These are phyloP conservation scores for Mortierella sp. DNA, from an alignment of 371 early-diverging fungal species.

Conservation along the genomic window DNA sequence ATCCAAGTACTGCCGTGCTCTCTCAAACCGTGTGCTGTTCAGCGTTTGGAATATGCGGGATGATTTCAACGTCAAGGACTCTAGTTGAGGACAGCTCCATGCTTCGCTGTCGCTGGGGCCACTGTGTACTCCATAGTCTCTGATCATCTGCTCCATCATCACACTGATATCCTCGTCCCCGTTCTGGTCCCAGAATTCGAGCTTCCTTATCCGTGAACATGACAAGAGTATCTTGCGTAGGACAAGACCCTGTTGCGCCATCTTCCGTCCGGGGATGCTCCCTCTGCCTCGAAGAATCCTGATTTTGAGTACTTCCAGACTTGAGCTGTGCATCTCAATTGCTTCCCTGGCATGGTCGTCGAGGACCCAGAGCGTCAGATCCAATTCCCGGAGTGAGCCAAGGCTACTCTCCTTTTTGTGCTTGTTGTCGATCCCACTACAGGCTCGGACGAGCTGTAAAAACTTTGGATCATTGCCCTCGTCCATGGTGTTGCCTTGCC, in stretches of 20 bases:
- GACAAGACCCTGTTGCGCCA: conserved; percentile 2
- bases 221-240: background rate
- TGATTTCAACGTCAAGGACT: background rate
- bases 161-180: background rate
- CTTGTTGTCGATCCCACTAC: background rate
- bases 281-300: background rate
- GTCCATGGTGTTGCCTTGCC: background rate
- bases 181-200: conserved; percentile 1
- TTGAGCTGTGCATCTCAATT: conserved; percentile 6
- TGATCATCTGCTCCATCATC: conserved; percentile 4
- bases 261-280: background rate
- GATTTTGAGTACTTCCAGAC: conserved; percentile 13
- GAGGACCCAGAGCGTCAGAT: background rate
- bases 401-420: background rate
- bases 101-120: no score
- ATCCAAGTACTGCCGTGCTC: background rate
- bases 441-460: conserved; percentile 1
- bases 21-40: no score
- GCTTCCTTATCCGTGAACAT: background rate
- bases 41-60: no score
- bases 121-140: no score
- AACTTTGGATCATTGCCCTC: background rate
- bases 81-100: background rate
- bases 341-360: conserved; percentile 6
- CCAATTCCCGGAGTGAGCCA: conserved; percentile 2